A percentile compares a stretch with the other conserved stretches of the same genome.
Conservation (phyloP, 352 stramenopile genomes). For the Phytophthora pluvialis region DNA sequence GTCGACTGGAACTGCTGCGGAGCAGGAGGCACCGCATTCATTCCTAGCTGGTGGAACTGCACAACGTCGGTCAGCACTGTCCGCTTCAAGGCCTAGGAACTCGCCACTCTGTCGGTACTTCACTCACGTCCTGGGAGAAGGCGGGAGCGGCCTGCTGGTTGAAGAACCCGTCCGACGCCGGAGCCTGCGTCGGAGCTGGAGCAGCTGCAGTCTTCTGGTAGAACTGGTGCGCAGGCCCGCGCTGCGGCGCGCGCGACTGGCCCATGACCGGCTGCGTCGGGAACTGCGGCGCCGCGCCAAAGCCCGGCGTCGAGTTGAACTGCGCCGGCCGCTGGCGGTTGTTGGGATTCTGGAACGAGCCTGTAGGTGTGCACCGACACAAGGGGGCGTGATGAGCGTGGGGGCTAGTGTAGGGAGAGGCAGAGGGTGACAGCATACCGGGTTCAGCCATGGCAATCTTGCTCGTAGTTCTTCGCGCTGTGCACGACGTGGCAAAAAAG, state of each 20-base stretch:
- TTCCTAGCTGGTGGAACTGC: constrained; percentile 45
- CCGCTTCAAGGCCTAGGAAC: background rate
- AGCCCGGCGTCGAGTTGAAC: constrained; percentile 30
- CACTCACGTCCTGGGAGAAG: constrained; percentile 48
- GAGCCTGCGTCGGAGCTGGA: background rate
- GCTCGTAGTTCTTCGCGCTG: constrained; percentile 1
- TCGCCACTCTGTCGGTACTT: background rate
- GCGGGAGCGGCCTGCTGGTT: constrained; percentile 29
- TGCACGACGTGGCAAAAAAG: constrained; percentile 19
- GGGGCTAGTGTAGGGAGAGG: background rate
- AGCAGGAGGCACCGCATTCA: constrained; percentile 30
- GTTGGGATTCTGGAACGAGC: constrained; percentile 66
- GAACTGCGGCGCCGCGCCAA: constrained; percentile 40
- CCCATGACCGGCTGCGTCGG: constrained; percentile 40
- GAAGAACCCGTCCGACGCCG: constrained; percentile 40
- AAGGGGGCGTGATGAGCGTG: background rate
- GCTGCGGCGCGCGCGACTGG: constrained; percentile 53
- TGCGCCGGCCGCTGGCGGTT: constrained; percentile 51
- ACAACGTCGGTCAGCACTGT: background rate
- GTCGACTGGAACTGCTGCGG: constrained; percentile 47
- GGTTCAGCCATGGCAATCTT: constrained; percentile 42
- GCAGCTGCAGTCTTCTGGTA: constrained; percentile 42
- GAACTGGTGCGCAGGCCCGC: constrained; percentile 54
- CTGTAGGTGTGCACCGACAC: constrained; percentile 30
- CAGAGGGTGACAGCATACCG: constrained; percentile 15